Conservation (phyloP, 2,329 filamentous ascomycete genomes). For the Amphichorda felina region DNA sequence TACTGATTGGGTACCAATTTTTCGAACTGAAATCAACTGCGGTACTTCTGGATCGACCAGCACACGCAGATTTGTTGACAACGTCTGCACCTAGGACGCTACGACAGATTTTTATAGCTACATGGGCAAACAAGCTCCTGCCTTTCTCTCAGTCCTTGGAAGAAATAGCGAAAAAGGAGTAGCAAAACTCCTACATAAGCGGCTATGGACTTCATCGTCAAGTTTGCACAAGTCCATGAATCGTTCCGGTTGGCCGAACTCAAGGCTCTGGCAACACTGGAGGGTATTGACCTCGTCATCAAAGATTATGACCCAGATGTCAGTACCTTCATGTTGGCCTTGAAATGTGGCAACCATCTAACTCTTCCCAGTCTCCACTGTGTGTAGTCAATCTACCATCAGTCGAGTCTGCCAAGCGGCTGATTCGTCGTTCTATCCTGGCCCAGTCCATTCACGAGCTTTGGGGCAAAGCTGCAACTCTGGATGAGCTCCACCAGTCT, state of each 20-base stretch:
- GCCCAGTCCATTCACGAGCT: constrained; percentile 77
- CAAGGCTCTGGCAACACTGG: constrained; percentile 62
- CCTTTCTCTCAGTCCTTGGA: no score
- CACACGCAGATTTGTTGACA: no score
- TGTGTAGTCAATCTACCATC: constrained; percentile 64
- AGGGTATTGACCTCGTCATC: constrained; percentile 56
- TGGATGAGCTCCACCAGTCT: constrained; percentile 56
- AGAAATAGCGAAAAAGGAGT: no score
- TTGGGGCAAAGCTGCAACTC: constrained; percentile 63
- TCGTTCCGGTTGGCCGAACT: constrained; percentile 82
- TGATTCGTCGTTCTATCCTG: constrained; percentile 70
- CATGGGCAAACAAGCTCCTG: no score
- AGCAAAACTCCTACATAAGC: no score
- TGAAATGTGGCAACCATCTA: neutral
- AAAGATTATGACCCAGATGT: constrained; percentile 66
- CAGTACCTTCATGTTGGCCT: constrained; percentile 20
- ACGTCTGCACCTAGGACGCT: no score
- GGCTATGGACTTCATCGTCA: constrained; percentile 70
- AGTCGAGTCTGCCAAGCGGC: constrained; percentile 46
- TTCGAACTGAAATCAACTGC: no score
- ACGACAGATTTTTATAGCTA: no score
- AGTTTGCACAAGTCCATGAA: constrained; percentile 82
- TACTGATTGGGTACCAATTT: no score
- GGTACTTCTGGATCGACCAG: no score
- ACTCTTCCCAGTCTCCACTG: constrained; percentile 60